Conservation (phyloP, 176 grass and related monocot genomes). For the Alopecurus myosuroides region DNA sequence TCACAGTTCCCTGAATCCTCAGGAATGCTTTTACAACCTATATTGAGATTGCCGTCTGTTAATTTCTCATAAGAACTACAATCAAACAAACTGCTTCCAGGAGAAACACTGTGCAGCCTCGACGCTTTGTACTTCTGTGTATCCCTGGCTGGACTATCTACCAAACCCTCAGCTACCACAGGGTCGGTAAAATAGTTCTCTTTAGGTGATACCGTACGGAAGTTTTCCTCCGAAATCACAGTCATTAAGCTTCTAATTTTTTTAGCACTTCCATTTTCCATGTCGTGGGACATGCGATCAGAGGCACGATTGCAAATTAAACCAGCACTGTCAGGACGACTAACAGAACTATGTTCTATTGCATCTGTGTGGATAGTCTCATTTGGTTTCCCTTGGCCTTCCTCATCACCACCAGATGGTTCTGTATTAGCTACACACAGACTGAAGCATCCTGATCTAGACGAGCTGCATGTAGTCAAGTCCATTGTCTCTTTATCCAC, state of each 20-base stretch:
- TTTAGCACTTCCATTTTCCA: background rate
- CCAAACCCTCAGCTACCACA: background rate
- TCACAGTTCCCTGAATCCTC: background rate
- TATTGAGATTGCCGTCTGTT: background rate
- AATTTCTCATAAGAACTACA: background rate
- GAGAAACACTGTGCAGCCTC: background rate
- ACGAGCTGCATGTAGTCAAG: background rate
- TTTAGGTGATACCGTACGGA: background rate
- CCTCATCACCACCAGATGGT: background rate
- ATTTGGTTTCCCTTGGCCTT: background rate
- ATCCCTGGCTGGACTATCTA: background rate
- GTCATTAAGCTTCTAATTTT: background rate
- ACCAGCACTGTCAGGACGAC: background rate
- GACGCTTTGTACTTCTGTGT: background rate
- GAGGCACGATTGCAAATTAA: background rate
- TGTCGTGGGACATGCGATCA: background rate
- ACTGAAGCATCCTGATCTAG: background rate
- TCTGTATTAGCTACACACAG: background rate
- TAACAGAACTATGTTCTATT: background rate
- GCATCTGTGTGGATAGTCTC: background rate
- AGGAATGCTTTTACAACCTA: background rate
- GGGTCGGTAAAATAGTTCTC: background rate
- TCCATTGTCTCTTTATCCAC: background rate
- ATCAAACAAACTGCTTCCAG: constrained; percentile 4
- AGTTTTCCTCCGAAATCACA: background rate